Evolutionary conservation across 208 protist species (phyloP).

Genomic region (Acanthamoeba polyphaga): DNA sequence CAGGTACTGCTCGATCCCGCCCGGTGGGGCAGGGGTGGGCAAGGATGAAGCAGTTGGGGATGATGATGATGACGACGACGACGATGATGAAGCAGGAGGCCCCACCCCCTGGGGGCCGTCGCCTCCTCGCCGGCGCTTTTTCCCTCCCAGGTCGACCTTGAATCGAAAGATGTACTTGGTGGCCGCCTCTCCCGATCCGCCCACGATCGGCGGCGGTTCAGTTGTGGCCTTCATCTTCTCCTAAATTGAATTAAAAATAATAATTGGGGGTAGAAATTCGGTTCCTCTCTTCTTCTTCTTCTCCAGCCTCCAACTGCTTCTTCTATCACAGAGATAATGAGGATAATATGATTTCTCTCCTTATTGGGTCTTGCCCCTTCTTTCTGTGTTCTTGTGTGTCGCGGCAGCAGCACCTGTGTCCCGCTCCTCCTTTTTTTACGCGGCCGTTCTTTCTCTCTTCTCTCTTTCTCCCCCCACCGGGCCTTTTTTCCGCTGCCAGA

Average conservation of each 20-base stretch:
- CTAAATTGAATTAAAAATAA: neutral
- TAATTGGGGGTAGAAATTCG: no score
- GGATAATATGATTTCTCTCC: neutral
- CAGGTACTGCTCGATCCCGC: constrained; percentile 10
- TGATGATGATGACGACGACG: neutral
- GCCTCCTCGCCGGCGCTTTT: constrained; percentile 40
- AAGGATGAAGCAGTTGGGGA: neutral
- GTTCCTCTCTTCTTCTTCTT: neutral
- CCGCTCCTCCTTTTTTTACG: no score
- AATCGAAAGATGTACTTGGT: constrained; percentile 59
- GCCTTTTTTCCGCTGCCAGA: neutral
- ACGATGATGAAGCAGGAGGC: neutral
- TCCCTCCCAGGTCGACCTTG: neutral
- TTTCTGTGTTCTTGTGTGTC: neutral
- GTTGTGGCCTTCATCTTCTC: neutral
- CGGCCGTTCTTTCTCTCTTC: no score
- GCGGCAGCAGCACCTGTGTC: neutral
- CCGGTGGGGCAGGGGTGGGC: neutral
- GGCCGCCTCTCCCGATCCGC: constrained; percentile 1
- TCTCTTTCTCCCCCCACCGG: neutral
- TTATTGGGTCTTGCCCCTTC: neutral
- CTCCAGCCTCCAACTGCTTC: no score
- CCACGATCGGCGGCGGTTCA: neutral
- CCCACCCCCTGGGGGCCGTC: constrained; percentile 1
- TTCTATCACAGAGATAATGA: neutral